These are phyloP conservation scores for Capsicum rhomboideum DNA, from an alignment of 257 asterid genomes.

Conservation along the genomic window DNA sequence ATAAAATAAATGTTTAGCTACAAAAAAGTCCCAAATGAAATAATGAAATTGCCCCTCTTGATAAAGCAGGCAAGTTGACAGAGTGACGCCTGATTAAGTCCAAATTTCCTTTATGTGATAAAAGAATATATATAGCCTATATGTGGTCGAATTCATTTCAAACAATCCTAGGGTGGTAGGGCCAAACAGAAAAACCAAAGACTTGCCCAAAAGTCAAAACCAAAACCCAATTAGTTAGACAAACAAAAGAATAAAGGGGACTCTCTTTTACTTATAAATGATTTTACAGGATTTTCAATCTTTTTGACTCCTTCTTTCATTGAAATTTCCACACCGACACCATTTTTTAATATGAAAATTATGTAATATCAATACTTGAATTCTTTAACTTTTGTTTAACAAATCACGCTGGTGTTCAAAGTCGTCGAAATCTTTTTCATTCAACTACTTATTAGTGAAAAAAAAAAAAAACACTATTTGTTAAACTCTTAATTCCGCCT, in stretches of 20 bases:
- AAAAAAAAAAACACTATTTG: background rate
- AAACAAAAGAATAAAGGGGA: background rate
- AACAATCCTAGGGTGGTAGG: background rate
- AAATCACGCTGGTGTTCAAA: background rate
- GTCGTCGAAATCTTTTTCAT: background rate
- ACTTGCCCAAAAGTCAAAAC: background rate
- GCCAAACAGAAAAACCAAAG: background rate
- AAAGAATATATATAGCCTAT: too few relatives aligned
- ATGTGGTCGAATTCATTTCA: background rate
- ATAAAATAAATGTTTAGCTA: too few relatives aligned
- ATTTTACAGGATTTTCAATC: background rate
- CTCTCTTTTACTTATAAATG: background rate
- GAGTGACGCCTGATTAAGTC: too few relatives aligned
- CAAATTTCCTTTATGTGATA: too few relatives aligned
- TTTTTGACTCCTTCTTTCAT: background rate
- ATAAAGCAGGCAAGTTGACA: too few relatives aligned
- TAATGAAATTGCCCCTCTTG: too few relatives aligned
- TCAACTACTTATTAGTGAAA: background rate
- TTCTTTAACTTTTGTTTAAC: background rate
- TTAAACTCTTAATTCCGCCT: too few relatives aligned
- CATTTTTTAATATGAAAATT: background rate
- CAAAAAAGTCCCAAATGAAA: too few relatives aligned
- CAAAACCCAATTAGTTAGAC: conserved; percentile 1
- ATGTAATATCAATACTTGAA: background rate
- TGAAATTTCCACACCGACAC: background rate